Percentiles rank a stretch among this genome's conserved stretches.
Evolutionary conservation across 2,329 filamentous ascomycete genomes (phyloP).

Genomic region (Sclerotinia borealis): DNA sequence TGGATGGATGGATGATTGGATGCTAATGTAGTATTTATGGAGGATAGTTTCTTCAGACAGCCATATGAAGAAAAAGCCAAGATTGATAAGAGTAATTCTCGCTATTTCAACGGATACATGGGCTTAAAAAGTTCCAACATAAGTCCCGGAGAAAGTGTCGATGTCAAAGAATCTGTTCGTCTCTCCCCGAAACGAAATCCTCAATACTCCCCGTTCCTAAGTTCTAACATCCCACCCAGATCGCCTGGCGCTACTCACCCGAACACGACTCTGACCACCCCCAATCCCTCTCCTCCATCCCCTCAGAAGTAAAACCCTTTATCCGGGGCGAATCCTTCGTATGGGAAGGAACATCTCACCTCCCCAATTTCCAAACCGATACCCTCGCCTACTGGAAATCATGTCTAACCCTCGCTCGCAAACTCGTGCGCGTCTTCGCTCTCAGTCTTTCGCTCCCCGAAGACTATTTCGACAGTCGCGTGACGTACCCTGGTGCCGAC

Average conservation of each 20-base stretch:
- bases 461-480: conserved; percentile 48
- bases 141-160: conserved; percentile 44
- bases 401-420: conserved; percentile 45
- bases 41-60: conserved; percentile 43
- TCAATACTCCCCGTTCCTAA: no score
- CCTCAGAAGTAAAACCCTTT: conserved; percentile 37
- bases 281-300: conserved; percentile 37
- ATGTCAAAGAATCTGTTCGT: conserved; percentile 42
- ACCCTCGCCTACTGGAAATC: conserved; percentile 42
- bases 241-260: conserved; percentile 46
- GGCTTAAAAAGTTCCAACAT: conserved; percentile 38
- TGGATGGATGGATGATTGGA: neutral
- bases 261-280: conserved; percentile 42
- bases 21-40: conserved; percentile 5
- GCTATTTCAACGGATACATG: conserved; percentile 44
- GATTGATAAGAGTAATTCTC: conserved; percentile 33
- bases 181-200: no score
- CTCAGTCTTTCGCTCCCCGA: conserved; percentile 49
- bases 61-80: conserved; percentile 39
- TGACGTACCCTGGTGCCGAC: conserved; percentile 44
- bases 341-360: conserved; percentile 44
- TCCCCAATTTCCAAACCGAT: conserved; percentile 44
- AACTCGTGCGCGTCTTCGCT: conserved; percentile 47
- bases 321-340: conserved; percentile 45
- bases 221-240: conserved; percentile 26